Evolutionary conservation across 140 eudicot species (phyloP).

Genomic region (Erigeron philadelphicus): DNA sequence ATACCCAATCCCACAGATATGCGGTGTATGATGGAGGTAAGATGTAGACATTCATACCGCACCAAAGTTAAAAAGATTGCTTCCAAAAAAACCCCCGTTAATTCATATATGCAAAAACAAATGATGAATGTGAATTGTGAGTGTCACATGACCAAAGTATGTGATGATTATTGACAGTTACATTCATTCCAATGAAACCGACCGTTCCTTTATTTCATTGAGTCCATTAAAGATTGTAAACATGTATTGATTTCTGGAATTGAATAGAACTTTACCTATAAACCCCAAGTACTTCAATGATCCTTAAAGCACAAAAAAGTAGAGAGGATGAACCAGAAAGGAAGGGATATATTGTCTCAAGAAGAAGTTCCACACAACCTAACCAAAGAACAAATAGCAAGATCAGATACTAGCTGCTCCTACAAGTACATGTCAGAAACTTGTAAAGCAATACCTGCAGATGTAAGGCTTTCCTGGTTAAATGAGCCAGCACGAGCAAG

Average conservation of each 20-base stretch:
- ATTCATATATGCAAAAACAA: too few species aligned
- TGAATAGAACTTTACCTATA: conserved; percentile 46
- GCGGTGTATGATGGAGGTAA: too few species aligned
- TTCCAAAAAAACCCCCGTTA: too few species aligned
- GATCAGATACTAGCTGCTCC: conserved; percentile 3
- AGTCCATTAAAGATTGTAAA: neutral
- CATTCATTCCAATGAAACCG: too few species aligned
- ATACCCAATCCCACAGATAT: too few species aligned
- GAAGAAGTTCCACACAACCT: conserved; percentile 96
- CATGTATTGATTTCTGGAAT: neutral
- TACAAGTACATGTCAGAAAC: conserved; percentile 11
- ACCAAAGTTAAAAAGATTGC: too few species aligned
- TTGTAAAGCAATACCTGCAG: conserved; percentile 58
- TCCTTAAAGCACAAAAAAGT: conserved; percentile 62
- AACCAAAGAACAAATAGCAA: conserved; percentile 18
- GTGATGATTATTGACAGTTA: neutral
- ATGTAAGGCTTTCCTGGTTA: conserved; percentile 92
- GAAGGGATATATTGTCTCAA: conserved; percentile 78
- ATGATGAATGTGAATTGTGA: neutral
- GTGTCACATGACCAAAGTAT: conserved; percentile 8
- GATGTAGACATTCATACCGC: too few species aligned
- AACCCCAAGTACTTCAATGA: conserved; percentile 94
- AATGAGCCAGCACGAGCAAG: conserved; percentile 82
- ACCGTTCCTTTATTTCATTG: too few species aligned
- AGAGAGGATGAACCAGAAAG: conserved; percentile 73